phyloP scores from a whole-genome alignment of 768 basidiomycete genomes.

The Rhodotorula paludigena region DNA sequence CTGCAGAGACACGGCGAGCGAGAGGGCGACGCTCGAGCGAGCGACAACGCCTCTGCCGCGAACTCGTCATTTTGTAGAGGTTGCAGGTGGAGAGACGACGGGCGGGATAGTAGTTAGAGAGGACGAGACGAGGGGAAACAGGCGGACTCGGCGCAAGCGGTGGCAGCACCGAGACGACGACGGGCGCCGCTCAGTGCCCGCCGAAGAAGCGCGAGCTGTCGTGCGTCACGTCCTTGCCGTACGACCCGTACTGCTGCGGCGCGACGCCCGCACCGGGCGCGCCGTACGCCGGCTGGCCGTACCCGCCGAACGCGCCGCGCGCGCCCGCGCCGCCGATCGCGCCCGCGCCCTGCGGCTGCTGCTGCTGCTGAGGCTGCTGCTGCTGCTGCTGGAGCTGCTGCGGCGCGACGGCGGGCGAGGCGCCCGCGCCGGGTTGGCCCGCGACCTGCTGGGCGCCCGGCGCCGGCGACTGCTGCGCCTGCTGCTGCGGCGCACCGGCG shows the following conservation, averaged over 20 bases:
- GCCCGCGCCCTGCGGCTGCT: background rate
- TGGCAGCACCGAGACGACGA: background rate
- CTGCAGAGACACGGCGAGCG: too few species aligned
- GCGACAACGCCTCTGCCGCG: too few species aligned
- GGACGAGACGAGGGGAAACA: background rate
- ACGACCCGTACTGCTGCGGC: constrained; percentile 3
- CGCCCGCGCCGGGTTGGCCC: background rate
- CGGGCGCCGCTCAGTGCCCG: background rate
- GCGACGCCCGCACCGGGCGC: background rate
- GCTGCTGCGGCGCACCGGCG: background rate
- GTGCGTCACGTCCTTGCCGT: background rate
- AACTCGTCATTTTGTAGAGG: background rate
- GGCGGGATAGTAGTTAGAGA: background rate
- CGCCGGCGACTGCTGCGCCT: background rate
- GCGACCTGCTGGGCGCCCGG: background rate
- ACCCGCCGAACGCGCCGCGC: background rate
- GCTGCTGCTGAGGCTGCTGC: background rate
- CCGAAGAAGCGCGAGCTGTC: background rate
- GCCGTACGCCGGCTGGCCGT: constrained; percentile 1
- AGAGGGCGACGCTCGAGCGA: too few species aligned
- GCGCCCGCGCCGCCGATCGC: too few species aligned
- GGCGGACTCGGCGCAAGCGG: background rate
- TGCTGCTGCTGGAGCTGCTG: too few species aligned
- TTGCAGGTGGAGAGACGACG: background rate
- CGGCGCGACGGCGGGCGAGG: background rate